Evolutionary conservation across 345 rosid species (phyloP), one percentile per base, ranked within the genome.

Genomic region (thale cress (Arabidopsis thaliana)): DNA sequence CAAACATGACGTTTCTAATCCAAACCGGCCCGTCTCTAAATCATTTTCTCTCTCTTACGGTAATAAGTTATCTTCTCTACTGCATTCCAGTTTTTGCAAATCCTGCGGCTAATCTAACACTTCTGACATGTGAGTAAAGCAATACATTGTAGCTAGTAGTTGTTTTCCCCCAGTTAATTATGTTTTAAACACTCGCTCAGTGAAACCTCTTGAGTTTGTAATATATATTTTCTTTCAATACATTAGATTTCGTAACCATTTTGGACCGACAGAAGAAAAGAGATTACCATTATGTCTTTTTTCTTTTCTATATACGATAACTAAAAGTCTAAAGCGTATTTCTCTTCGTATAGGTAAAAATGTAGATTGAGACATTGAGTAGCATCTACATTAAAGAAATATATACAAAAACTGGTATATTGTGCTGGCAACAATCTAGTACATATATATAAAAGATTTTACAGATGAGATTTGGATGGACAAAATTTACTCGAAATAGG

Each of bases 401-500:
- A 5, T 0, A 36, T 6, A 12, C 14, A 4, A n/a, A 60, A 67
- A 58, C 28, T 2, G 10, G 10, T 32, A 16, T 2, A 28, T 65
- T 25, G 37, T 20, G 72, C 33, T 74, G 65, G 12, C 33, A 74
- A 74, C 48, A 46, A 45, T 74, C 16, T 16, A 45, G 5, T 61
- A 40, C 28, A 59, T 4, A 49, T 34, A 55, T 23, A 23, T 62
- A 57, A 36, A 57, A 36, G 74, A 37, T 22, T 32, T 53, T 61
- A 46, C 28, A 77, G 71, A 69, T 45, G 75, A 62, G 71, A 77
- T 71, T 57, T 63, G 66, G 72, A 56, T 77, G 75, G 46, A 64
- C 7, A 77, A 38, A 5, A 48, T 48, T 57, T 0, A 57, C 72
- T 64, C 32, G 8, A 64, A 71, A 77, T 64, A 77, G 76, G 12